A percentile compares a stretch with the other conserved stretches of the same genome.
These are phyloP conservation scores for Penicillium lividum DNA, from an alignment of 495 filamentous ascomycete species.

Conservation along the genomic window DNA sequence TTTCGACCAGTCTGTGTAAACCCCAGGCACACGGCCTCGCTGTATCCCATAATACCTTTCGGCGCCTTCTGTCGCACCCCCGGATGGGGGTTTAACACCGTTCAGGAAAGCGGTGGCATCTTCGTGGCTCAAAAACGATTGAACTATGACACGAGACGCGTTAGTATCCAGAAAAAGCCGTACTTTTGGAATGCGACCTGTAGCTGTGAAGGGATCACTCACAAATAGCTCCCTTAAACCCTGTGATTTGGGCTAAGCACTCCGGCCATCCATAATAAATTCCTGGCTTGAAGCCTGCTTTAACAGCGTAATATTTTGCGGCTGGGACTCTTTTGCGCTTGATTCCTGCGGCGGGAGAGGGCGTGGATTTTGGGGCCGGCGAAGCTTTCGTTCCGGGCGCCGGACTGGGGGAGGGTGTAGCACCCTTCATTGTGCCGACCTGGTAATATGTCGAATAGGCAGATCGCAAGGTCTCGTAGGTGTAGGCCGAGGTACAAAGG, in stretches of 20 bases:
- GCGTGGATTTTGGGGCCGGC: slow-evolving; percentile 26
- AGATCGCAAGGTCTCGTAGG: neutral
- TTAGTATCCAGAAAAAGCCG: slow-evolving; percentile 6
- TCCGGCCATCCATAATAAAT: slow-evolving; percentile 85
- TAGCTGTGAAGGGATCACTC: slow-evolving; percentile 36
- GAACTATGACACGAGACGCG: slow-evolving; percentile 53
- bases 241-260: slow-evolving; percentile 77
- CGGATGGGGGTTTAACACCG: slow-evolving; percentile 50
- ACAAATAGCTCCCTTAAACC: slow-evolving; percentile 85
- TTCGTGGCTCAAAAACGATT: slow-evolving; percentile 73
- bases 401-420: slow-evolving; percentile 44
- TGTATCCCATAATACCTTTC: slow-evolving; percentile 81
- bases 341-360: slow-evolving; percentile 48
- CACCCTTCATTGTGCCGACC: slow-evolving; percentile 30
- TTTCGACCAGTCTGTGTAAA: slow-evolving; percentile 85
- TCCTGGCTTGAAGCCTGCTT: slow-evolving; percentile 72
- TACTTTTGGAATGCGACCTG: neutral
- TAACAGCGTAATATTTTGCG: slow-evolving; percentile 87
- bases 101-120: slow-evolving; percentile 79
- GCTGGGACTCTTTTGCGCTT: slow-evolving; percentile 65
- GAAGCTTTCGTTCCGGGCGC: slow-evolving; percentile 35
- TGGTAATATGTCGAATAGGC: neutral
- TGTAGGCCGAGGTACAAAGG: neutral
- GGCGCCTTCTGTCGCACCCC: slow-evolving; percentile 22
- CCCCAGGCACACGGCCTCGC: slow-evolving; percentile 74